Evolutionary conservation across 768 basidiomycete species (phyloP).

Genomic region (Termitomyces sp.): DNA sequence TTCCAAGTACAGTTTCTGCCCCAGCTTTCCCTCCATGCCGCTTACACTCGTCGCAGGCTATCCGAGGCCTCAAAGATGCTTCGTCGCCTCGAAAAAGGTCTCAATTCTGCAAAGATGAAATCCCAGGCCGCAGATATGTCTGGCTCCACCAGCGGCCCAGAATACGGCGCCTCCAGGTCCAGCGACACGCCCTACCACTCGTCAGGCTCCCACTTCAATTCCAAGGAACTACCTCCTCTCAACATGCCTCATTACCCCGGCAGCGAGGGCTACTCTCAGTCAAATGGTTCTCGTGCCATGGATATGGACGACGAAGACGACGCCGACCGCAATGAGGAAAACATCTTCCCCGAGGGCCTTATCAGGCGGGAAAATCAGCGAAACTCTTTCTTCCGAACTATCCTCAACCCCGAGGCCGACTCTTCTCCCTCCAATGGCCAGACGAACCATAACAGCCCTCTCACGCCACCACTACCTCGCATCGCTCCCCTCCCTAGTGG

Average conservation of each 20-base stretch:
- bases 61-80: constrained; percentile 91
- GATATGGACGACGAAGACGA: constrained; percentile 65
- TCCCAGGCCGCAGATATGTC: constrained; percentile 44
- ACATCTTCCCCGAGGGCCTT: constrained; percentile 71
- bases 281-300: constrained; percentile 39
- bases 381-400: constrained; percentile 80
- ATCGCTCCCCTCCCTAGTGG: constrained; percentile 36
- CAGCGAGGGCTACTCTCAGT: constrained; percentile 34
- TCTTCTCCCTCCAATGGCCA: constrained; percentile 34
- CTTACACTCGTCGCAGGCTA: constrained; percentile 43
- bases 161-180: constrained; percentile 20
- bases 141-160: constrained; percentile 30
- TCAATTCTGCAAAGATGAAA: constrained; percentile 76
- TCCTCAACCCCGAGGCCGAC: constrained; percentile 68
- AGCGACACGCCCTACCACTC: constrained; percentile 33
- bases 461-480: constrained; percentile 38
- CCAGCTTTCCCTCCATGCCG: constrained; percentile 11
- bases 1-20: constrained; percentile 62
- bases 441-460: constrained; percentile 36
- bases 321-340: constrained; percentile 57
- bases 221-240: constrained; percentile 50
- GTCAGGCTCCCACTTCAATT: constrained; percentile 36
- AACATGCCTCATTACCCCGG: constrained; percentile 36
- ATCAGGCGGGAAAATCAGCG: constrained; percentile 70
- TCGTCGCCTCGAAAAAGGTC: constrained; percentile 79